These are phyloP conservation scores for Flaveria trinervia DNA, from an alignment of 129 eudicot species.

Conservation along the genomic window DNA sequence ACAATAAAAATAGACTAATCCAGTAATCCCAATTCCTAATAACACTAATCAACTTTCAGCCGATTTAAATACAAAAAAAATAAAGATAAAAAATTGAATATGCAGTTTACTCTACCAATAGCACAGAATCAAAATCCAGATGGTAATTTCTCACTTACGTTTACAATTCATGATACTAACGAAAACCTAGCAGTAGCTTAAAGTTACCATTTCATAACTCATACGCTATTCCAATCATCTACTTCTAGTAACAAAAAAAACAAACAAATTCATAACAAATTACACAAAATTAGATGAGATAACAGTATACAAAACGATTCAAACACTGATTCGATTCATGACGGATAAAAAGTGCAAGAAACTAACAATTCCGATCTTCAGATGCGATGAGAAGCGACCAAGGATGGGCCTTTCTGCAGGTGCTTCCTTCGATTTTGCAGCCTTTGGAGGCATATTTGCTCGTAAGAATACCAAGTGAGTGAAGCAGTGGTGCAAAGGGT, in stretches of 20 bases:
- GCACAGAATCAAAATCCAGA: background rate
- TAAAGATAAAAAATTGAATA: background rate
- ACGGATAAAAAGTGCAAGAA: background rate
- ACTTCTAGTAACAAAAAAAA: conserved; percentile 7
- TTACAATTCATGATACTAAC: conserved; percentile 4
- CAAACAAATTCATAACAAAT: conserved; percentile 1
- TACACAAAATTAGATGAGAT: conserved; percentile 7
- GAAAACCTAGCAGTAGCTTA: background rate
- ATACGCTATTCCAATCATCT: background rate
- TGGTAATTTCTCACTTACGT: background rate
- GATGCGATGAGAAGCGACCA: conserved; percentile 96
- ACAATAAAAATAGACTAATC: background rate
- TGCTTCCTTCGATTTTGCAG: conserved; percentile 92
- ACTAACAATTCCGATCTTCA: conserved; percentile 93
- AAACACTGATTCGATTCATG: conserved; percentile 12
- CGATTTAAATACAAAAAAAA: background rate
- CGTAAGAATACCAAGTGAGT: background rate
- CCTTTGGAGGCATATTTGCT: conserved; percentile 81
- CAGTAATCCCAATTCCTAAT: background rate
- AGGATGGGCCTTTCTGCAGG: conserved; percentile 88
- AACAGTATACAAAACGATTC: conserved; percentile 8
- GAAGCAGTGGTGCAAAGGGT: conserved; percentile 10
- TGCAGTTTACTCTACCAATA: background rate
- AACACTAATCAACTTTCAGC: background rate
- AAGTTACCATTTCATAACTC: background rate